These are phyloP conservation scores for Pelargonium fulgidum DNA, from an alignment of 441 rosid species.

Conservation along the genomic window DNA sequence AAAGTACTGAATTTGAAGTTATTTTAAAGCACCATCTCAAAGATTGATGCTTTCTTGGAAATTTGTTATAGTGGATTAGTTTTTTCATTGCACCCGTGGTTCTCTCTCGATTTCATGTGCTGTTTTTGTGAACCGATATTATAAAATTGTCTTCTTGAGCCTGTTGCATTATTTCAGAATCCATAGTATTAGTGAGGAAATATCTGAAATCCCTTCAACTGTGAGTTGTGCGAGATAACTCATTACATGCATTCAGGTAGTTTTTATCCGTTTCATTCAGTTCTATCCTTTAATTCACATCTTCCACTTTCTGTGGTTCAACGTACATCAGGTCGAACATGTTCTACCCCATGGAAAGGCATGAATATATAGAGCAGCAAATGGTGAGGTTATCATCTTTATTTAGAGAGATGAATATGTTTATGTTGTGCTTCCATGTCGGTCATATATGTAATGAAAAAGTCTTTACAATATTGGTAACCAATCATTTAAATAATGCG, in stretches of 20 bases:
- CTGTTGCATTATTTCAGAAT: slow-evolving; percentile 17
- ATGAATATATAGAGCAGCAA: slow-evolving; percentile 16
- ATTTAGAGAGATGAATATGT: background rate
- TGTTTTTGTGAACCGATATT: background rate
- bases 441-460: background rate
- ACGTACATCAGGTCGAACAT: slow-evolving; percentile 21
- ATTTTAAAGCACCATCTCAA: background rate
- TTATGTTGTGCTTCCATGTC: background rate
- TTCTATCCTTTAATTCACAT: slow-evolving; percentile 1
- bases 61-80: background rate
- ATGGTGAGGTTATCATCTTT: slow-evolving; percentile 12
- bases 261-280: slow-evolving; percentile 1
- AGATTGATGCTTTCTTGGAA: background rate
- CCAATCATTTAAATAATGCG: background rate
- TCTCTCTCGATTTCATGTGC: background rate
- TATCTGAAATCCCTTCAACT: slow-evolving; percentile 20
- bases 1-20: background rate
- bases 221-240: slow-evolving; percentile 26
- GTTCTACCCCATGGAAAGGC: slow-evolving; percentile 19
- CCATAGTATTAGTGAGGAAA: slow-evolving; percentile 23
- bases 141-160: slow-evolving; percentile 1
- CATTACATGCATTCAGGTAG: slow-evolving; percentile 5
- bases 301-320: background rate
- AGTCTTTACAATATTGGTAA: background rate
- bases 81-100: background rate